Evolutionary conservation across 257 asterid species (phyloP), one percentile per base, ranked within the genome.

Genomic region (Osmanthus fragrans): DNA sequence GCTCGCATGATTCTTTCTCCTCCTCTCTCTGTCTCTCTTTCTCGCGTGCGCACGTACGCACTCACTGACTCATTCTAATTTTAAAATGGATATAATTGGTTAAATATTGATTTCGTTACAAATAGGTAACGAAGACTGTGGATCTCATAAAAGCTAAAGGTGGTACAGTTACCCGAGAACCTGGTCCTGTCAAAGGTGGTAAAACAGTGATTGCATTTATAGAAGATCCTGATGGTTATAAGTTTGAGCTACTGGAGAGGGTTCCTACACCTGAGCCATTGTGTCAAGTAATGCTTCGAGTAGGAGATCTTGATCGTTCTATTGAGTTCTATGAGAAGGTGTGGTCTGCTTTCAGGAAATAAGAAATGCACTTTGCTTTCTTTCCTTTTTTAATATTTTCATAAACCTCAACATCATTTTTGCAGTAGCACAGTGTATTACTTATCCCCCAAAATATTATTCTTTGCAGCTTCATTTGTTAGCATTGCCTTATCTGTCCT

Each of bases 201-300:
- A 93, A 86, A 47, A 92, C 98, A 11, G 97, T 93, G 42, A 93
- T 96, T 56, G 99, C 99, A 67, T 96, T 96, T 80, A 76, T 96
- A 73, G 98, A 96, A 84, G 99, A 96, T 85, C 98, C 97, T 70
- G 98, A 93, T 86, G 99, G 99, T 73, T 96, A 96, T 81, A 93
- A 90, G 85, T 96, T 96, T 87, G 99, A 96, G 84, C 95, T 96
- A 77, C 76, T 96, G 87, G 98, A 96, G 87, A 86, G 99, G 79
- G 97, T 95, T 76, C 98, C 97, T 42, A 92, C 98, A 74, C 98
- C 97, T 58, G 99, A 96, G 86, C 98, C 98, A 25, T 72, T 96
- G 68, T 96, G 99, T 76, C 98, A 96, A 88, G 94, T 96, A 72
- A 96, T 96, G 99, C 98, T 96, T 85, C 90, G 99, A 82, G 99